Base-by-base conservation (phyloP, 805 yeast species). In the Hyphopichia homilentoma region DNA sequence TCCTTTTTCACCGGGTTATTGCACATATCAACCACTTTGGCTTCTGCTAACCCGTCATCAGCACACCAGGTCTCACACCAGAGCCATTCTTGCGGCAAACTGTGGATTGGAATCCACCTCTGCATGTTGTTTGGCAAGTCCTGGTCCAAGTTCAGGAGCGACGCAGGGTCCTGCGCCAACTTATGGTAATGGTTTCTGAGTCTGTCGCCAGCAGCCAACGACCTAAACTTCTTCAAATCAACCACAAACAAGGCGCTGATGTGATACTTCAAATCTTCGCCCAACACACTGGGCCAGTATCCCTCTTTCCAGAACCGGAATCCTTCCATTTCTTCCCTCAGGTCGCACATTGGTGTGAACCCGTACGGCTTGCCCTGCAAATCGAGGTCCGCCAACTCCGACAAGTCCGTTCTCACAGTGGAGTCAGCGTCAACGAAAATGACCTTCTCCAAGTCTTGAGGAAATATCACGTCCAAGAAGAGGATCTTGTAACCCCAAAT, bases 41-140 rank as follows among this genome's bases (percentile, higher is more conserved):
- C 95, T 0, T 61, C 59, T 33, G 52, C 53, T 36, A 81, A 58
- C 21, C 75, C 61, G 30, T 71, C 81, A 41, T 79, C 84, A 19
- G 79, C 68, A 54, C 95, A 84, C 95, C 95, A 86, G 0, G 95
- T 86, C 50, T 86, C 95, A 59, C 95, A 87, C 95, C 95, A 87
- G 23, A 85, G 61, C 94, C 95, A 86, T 27, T 84, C 89, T 44
- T 81, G 81, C 3, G 87, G 84, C 27, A 86, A 62, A 6, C 93
- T 80, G 47, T 65, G 73, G 13, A 87, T 87, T 30, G 80, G 81
- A 19, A 90, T 56, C 18, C 58, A 54, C 15, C 65, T 47, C 56
- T 93, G 97, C 45, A 89, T 45, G 50, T 85, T 84, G 57, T 90
- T 93, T n/a, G 96, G 88, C 39, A 90, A 69, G 52, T 93, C 97